A percentile compares a stretch with the other conserved stretches of the same genome.
Evolutionary conservation across 345 rosid genomes (phyloP).

Genomic region (Arabis alpina): DNA sequence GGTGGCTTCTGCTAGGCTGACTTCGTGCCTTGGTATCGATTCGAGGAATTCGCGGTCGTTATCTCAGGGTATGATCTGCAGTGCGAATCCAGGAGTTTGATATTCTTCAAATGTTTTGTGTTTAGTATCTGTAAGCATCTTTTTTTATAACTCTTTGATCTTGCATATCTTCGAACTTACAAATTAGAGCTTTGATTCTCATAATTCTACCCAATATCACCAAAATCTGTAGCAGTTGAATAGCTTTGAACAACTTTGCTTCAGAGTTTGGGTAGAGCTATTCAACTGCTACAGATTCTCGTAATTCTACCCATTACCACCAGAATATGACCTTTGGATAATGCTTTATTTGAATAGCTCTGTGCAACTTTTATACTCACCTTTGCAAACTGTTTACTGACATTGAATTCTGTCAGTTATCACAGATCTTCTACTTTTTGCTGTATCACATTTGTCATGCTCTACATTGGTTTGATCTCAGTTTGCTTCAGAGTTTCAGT

Average conservation of each 20-base stretch:
- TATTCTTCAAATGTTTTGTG: conserved; percentile 55
- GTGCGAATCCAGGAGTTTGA: conserved; percentile 98
- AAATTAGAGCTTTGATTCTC: conserved; percentile 3
- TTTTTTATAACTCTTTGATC: conserved; percentile 35
- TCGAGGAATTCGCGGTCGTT: conserved; percentile 74
- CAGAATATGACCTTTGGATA: neutral
- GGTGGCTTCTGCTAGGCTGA: conserved; percentile 82
- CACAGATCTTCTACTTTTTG: neutral
- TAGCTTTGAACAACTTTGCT: too few species aligned
- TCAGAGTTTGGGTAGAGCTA: too few species aligned
- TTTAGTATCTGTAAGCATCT: conserved; percentile 73
- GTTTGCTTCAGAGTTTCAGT: neutral
- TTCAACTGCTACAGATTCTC: too few species aligned
- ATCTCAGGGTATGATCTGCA: conserved; percentile 99
- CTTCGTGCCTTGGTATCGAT: conserved; percentile 88
- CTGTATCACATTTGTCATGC: neutral
- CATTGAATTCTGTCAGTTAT: neutral
- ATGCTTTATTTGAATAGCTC: conserved; percentile 5
- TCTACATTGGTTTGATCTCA: conserved; percentile 3
- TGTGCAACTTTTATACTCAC: neutral
- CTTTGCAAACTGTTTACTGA: neutral
- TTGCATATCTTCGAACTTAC: conserved; percentile 18
- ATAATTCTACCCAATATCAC: neutral
- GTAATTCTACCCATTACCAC: neutral
- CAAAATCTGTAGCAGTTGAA: conserved; percentile 7